Conservation (phyloP, 306 rosid genomes). For the Pachyrhizus erosus region DNA sequence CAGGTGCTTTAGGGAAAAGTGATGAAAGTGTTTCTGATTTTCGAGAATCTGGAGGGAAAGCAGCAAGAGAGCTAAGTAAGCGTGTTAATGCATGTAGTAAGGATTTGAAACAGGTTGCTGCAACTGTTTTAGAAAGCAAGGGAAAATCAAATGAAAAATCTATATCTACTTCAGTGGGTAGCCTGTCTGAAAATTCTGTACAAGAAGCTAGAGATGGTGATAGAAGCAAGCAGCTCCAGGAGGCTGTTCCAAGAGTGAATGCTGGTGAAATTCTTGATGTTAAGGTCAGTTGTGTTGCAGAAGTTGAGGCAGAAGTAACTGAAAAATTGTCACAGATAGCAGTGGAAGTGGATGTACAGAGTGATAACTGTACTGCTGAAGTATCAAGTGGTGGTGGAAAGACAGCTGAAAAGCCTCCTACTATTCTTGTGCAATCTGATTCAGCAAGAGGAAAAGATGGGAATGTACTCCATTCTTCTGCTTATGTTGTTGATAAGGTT, state of each 20-base stretch:
- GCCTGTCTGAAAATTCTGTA: slow-evolving; percentile 27
- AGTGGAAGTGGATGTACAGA: slow-evolving; percentile 46
- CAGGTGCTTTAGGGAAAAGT: slow-evolving; percentile 43
- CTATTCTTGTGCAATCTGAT: slow-evolving; percentile 41
- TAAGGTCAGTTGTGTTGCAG: slow-evolving; percentile 43
- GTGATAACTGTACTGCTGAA: slow-evolving; percentile 33
- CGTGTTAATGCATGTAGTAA: slow-evolving; percentile 38
- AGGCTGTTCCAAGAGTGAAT: slow-evolving; percentile 39
- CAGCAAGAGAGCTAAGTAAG: slow-evolving; percentile 33
- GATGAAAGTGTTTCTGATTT: slow-evolving; percentile 45
- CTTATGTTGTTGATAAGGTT: slow-evolving; percentile 43
- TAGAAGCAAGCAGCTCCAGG: slow-evolving; percentile 40
- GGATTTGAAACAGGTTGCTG: slow-evolving; percentile 43
- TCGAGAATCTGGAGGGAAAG: slow-evolving; percentile 47
- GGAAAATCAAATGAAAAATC: slow-evolving; percentile 48
- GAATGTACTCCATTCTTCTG: slow-evolving; percentile 43
- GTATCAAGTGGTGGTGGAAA: slow-evolving; percentile 37
- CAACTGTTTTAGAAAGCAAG: slow-evolving; percentile 43
- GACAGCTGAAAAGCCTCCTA: slow-evolving; percentile 46
- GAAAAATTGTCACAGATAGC: slow-evolving; percentile 36
- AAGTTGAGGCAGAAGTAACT: slow-evolving; percentile 43
- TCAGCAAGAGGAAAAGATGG: slow-evolving; percentile 46
- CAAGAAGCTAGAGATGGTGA: slow-evolving; percentile 54
- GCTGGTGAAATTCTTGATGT: slow-evolving; percentile 46
- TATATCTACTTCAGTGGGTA: slow-evolving; percentile 34